Conservation (phyloP, 2,329 filamentous ascomycete species). For the Ascosphaera acerosa region DNA sequence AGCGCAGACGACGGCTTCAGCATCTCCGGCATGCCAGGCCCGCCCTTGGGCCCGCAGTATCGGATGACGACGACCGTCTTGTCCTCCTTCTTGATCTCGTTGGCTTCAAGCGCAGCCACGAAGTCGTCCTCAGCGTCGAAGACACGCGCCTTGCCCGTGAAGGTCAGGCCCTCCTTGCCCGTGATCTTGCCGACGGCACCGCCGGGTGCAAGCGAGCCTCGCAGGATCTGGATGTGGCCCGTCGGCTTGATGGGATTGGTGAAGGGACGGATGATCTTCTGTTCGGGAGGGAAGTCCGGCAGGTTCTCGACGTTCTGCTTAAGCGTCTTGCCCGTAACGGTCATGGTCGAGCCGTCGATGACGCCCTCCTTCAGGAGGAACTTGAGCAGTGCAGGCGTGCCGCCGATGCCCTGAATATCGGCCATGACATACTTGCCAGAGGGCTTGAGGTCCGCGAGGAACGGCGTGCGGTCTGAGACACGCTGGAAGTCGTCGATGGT, state of each 20-base stretch:
- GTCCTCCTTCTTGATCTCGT: constrained; percentile 47
- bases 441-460: constrained; percentile 62
- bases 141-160: constrained; percentile 43
- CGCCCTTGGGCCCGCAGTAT: constrained; percentile 48
- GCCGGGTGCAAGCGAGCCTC: constrained; percentile 41
- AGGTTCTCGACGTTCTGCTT: constrained; percentile 32
- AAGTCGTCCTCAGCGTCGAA: constrained; percentile 47
- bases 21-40: constrained; percentile 53
- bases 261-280: constrained; percentile 43
- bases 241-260: constrained; percentile 44
- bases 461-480: constrained; percentile 53
- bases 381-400: constrained; percentile 32
- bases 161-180: constrained; percentile 43
- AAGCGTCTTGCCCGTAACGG: constrained; percentile 33
- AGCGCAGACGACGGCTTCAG: constrained; percentile 45
- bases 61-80: constrained; percentile 55
- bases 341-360: constrained; percentile 33
- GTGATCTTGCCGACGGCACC: constrained; percentile 54
- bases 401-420: constrained; percentile 30
- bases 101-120: constrained; percentile 38
- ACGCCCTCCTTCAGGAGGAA: constrained; percentile 32
- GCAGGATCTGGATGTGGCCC: constrained; percentile 48
- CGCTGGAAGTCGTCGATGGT: constrained; percentile 70
- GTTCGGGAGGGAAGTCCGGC: constrained; percentile 38
- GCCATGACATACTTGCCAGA: constrained; percentile 40